These are phyloP conservation scores for Xylaria grammica DNA, from an alignment of 495 filamentous ascomycete species.

Conservation along the genomic window DNA sequence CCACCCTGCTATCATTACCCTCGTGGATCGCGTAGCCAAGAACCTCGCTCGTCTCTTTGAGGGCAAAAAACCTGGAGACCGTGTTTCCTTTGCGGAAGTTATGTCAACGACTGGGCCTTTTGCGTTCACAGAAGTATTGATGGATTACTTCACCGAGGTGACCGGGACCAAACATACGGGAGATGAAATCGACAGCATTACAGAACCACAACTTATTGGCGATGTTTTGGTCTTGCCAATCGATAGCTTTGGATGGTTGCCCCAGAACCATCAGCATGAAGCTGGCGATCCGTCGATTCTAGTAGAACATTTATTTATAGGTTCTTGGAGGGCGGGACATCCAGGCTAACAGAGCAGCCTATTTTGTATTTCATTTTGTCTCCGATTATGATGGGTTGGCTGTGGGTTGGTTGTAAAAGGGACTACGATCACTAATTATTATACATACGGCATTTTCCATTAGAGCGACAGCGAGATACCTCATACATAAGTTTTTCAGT, in stretches of 20 bases:
- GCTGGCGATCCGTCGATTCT: conserved; percentile 13
- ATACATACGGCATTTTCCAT: too few species aligned
- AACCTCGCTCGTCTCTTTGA: conserved; percentile 23
- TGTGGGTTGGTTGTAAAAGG: too few species aligned
- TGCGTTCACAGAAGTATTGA: conserved; percentile 30
- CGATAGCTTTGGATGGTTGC: conserved; percentile 29
- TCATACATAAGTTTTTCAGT: too few species aligned
- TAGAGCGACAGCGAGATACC: too few species aligned
- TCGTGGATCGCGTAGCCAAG: conserved; percentile 29
- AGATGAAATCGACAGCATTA: conserved; percentile 25
- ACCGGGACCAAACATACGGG: conserved; percentile 21
- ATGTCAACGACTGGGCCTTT: conserved; percentile 30
- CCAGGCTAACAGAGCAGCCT: conserved; percentile 12
- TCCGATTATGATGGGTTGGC: too few species aligned
- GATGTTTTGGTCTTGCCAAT: conserved; percentile 35
- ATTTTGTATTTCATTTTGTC: not conserved
- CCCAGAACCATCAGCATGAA: conserved; percentile 18
- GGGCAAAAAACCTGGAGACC: not conserved
- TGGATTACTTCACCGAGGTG: conserved; percentile 23
- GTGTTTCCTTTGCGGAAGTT: conserved; percentile 27
- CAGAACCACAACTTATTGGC: conserved; percentile 26
- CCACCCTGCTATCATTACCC: conserved; percentile 28
- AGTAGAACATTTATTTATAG: conserved; percentile 28
- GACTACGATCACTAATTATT: too few species aligned
- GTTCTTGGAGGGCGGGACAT: conserved; percentile 23